Evolutionary conservation across 345 rosid species (phyloP).

Genomic region (Eutrema heterophyllum): DNA sequence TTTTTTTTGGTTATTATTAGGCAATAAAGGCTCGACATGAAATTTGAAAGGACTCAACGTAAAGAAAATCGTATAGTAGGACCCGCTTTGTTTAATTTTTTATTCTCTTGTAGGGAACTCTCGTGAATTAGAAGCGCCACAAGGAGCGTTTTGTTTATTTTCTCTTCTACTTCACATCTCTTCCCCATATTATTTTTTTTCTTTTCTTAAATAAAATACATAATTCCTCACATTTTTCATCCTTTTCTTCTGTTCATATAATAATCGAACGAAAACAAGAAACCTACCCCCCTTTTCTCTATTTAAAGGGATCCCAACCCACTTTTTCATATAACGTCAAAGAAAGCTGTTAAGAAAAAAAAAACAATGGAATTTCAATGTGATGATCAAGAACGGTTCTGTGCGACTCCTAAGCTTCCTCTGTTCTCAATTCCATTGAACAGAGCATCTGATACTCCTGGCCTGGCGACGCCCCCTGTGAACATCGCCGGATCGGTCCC

Average conservation of each 20-base stretch:
- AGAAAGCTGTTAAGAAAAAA: background rate
- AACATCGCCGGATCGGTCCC: constrained; percentile 58
- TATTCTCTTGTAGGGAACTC: background rate
- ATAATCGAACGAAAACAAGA: background rate
- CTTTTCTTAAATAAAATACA: background rate
- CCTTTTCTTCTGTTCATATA: background rate
- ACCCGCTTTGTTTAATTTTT: background rate
- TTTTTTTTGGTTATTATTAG: background rate
- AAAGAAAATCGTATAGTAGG: constrained; percentile 11
- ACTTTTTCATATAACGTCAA: constrained; percentile 6
- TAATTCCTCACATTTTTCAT: constrained; percentile 7
- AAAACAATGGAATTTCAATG: constrained; percentile 3
- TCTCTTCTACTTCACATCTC: background rate
- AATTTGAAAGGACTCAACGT: constrained; percentile 22
- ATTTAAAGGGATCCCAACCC: constrained; percentile 11
- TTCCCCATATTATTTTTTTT: background rate
- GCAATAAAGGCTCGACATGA: constrained; percentile 17
- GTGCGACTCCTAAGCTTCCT: constrained; percentile 53
- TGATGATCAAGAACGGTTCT: constrained; percentile 26
- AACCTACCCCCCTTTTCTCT: background rate
- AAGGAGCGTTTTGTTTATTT: constrained; percentile 23
- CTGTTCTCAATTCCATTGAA: constrained; percentile 40
- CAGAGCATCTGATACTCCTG: constrained; percentile 30
- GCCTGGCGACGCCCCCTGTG: constrained; percentile 54
- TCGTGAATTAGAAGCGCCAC: constrained; percentile 27